Conservation (phyloP, 176 grass and related monocot genomes). For the Oryza longistaminata region DNA sequence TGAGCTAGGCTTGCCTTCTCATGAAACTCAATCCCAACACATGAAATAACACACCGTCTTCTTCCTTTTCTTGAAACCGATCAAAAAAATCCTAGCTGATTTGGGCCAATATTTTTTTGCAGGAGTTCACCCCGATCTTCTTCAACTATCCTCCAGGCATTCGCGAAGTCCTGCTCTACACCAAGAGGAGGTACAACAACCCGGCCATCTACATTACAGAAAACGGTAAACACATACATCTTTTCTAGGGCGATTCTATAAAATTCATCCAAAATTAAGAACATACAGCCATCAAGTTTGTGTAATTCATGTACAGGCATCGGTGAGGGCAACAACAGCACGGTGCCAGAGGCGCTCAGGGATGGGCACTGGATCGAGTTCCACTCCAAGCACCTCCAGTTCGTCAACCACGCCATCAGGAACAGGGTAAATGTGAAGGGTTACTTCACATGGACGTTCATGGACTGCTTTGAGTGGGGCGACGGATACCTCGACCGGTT, state of each 20-base stretch:
- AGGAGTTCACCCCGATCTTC: constrained; percentile 42
- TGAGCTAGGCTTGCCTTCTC: too few relatives aligned
- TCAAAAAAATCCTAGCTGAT: too few relatives aligned
- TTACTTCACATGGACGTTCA: constrained; percentile 53
- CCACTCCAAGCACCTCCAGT: constrained; percentile 44
- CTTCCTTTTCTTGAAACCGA: too few relatives aligned
- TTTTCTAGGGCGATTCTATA: too few relatives aligned
- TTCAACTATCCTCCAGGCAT: constrained; percentile 45
- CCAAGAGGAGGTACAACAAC: constrained; percentile 44
- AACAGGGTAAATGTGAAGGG: constrained; percentile 43
- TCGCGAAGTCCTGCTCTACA: constrained; percentile 55
- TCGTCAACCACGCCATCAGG: constrained; percentile 50
- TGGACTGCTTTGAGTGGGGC: constrained; percentile 71
- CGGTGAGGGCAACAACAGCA: constrained; percentile 36
- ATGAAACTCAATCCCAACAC: too few relatives aligned
- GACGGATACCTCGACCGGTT: constrained; percentile 46
- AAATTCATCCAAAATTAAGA: too few relatives aligned
- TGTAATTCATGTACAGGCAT: background rate
- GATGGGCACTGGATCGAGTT: constrained; percentile 49
- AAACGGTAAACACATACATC: constrained; percentile 28
- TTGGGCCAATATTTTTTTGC: too few relatives aligned
- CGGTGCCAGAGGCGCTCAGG: constrained; percentile 28
- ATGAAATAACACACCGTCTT: too few relatives aligned
- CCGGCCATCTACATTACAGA: constrained; percentile 50
- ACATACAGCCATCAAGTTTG: too few relatives aligned